Percentiles rank a stretch among this genome's conserved stretches.
Evolutionary conservation across 768 basidiomycete genomes (phyloP).

Genomic region (Kwoniella shandongensis): DNA sequence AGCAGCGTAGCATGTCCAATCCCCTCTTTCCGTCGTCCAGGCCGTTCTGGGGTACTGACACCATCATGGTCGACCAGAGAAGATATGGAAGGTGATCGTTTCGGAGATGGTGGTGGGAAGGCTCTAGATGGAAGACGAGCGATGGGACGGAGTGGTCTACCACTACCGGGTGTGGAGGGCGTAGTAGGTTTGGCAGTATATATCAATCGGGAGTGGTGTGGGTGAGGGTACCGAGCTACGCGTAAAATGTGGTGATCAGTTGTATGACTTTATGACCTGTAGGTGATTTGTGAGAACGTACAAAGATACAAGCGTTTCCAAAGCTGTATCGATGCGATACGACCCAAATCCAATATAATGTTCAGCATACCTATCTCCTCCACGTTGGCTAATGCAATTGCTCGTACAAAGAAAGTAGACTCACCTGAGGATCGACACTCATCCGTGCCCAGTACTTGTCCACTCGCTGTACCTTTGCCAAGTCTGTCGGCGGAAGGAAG

Average conservation of each 20-base stretch:
- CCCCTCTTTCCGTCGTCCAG: neutral
- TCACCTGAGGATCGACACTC: constrained; percentile 50
- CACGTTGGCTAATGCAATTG: constrained; percentile 11
- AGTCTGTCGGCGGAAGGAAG: constrained; percentile 39
- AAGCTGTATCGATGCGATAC: constrained; percentile 30
- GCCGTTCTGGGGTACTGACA: neutral
- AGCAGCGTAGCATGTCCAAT: constrained; percentile 21
- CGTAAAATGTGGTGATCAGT: neutral
- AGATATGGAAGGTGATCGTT: constrained; percentile 29
- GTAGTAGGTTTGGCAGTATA: constrained; percentile 14
- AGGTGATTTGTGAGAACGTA: constrained; percentile 22
- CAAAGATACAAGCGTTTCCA: constrained; percentile 52
- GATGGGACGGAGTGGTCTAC: constrained; percentile 35
- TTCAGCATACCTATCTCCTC: constrained; percentile 31
- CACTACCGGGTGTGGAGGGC: neutral
- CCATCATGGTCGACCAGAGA: constrained; percentile 1
- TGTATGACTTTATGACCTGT: neutral
- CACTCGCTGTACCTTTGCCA: constrained; percentile 45
- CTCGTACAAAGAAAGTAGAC: constrained; percentile 7
- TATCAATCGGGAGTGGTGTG: constrained; percentile 40
- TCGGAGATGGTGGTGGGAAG: constrained; percentile 48
- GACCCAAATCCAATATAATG: constrained; percentile 7
- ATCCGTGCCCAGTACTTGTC: constrained; percentile 45
- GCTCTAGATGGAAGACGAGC: constrained; percentile 45
- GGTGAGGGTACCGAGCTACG: constrained; percentile 46